Conservation (phyloP, 768 basidiomycete genomes). For the Phlebiopsis gigantea region DNA sequence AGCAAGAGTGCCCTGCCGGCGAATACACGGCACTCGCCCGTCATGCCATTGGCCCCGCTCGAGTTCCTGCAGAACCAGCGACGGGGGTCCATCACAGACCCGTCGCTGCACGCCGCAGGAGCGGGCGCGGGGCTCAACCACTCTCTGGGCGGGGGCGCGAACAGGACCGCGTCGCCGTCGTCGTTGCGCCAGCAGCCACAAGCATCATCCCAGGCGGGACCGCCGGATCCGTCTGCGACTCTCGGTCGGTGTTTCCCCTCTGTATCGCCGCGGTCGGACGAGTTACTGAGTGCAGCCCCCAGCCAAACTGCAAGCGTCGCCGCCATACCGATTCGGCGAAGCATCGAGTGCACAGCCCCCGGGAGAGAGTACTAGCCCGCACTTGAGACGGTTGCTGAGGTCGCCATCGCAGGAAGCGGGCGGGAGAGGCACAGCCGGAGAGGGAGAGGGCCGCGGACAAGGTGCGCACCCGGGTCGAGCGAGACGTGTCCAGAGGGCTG, state of each 20-base stretch:
- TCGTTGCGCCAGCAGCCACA: conserved; percentile 12
- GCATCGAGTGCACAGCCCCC: conserved; percentile 34
- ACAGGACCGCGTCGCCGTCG: conserved; percentile 5
- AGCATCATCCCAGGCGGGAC: conserved; percentile 15
- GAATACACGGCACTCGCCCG: conserved; percentile 41
- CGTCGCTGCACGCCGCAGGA: conserved; percentile 62
- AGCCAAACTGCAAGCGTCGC: conserved; percentile 50
- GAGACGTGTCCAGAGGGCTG: not conserved
- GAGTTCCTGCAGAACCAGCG: conserved; percentile 77
- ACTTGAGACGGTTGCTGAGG: conserved; percentile 26
- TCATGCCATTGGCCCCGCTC: conserved; percentile 65
- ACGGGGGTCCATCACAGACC: conserved; percentile 81
- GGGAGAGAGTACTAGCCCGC: conserved; percentile 19
- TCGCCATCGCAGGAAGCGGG: conserved; percentile 21
- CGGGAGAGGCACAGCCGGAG: not conserved
- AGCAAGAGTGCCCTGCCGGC: conserved; percentile 9
- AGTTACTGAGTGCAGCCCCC: conserved; percentile 24
- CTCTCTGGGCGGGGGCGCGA: conserved; percentile 6
- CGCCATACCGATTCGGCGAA: conserved; percentile 71
- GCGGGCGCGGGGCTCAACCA: conserved; percentile 18
- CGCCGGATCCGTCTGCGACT: conserved; percentile 5
- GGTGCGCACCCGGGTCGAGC: not conserved
- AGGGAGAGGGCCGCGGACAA: not conserved
- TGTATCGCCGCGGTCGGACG: conserved; percentile 6
- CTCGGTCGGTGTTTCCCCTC: conserved; percentile 5